Base-by-base conservation (phyloP, 805 yeast genomes). In the Metschnikowia similis region DNA sequence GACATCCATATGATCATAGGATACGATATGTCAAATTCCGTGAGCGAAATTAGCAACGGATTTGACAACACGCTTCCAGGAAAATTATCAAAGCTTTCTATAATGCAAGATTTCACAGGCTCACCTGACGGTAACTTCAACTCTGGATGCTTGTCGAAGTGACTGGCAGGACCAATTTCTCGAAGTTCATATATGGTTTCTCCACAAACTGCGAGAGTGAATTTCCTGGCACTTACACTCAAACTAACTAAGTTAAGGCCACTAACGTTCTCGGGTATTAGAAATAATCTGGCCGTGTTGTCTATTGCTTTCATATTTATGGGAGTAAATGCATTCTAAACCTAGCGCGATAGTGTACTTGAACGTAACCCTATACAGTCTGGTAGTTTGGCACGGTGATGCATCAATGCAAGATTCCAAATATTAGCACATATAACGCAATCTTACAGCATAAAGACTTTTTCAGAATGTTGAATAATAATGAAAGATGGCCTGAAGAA, bases 121-220 rank as follows among this genome's bases (percentile, higher is more conserved):
- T 51, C 58, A n/a, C 60, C 60, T 11, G 51, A 44, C 1, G 56
- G 57, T 32, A 56, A 52, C 17, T 40, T 48, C 10, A 56, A 56
- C 30, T 51, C 58, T 11, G 56, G 53, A 32, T 52, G 51, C 13
- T 31, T n/a, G 39, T 55, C 58, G 30, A 29, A 49, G 13, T 48
- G 48, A 29, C 58, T 55, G 6, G 48, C 41, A 6, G 56, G 53
- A 3, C 57, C 56, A 8, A 55, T 44, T 48, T 55, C 58, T 26
- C 54, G 50, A 29, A 56, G 48, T 43, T 56, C 60, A 37, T 44
- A 56, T 5, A 53, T 32, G 4, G n/a, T 10, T 3, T 37, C 47
- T 4, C 46, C 41, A 11, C 50, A 35, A 8, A 51, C 37, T 8
- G 56, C 56, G 29, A 56, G 35, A 9, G 56, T 43, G 10, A 14